phyloP scores from a whole-genome alignment of 768 basidiomycete species.

The Leccinum uliginosum region DNA sequence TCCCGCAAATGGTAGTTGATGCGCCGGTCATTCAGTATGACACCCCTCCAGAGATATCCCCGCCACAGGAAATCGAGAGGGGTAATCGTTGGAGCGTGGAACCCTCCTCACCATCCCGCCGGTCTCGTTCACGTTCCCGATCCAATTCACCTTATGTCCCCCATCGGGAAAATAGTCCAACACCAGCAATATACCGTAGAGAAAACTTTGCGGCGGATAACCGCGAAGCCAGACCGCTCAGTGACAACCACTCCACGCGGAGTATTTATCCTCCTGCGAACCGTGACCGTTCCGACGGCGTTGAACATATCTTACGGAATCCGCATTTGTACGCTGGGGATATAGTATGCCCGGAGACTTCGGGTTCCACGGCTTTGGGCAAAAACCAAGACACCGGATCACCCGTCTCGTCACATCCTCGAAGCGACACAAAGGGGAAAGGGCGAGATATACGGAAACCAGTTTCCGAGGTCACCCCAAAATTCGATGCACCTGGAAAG shows the following conservation, averaged over 20 bases:
- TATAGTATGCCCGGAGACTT: neutral
- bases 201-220: slow-evolving; percentile 6
- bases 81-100: slow-evolving; percentile 26
- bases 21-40: slow-evolving; percentile 50
- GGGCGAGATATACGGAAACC: neutral
- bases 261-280: neutral
- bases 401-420: neutral
- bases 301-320: slow-evolving; percentile 1
- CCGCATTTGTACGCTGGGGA: neutral
- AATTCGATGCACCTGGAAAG: neutral
- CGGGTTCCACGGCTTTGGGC: neutral
- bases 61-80: slow-evolving; percentile 27
- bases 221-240: neutral
- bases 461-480: neutral
- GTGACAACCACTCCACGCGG: slow-evolving; percentile 3
- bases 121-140: slow-evolving; percentile 24
- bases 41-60: slow-evolving; percentile 38
- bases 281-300: neutral
- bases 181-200: neutral
- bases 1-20: slow-evolving; percentile 6
- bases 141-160: slow-evolving; percentile 18
- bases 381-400: neutral
- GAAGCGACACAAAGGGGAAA: slow-evolving; percentile 10
- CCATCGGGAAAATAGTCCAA: slow-evolving; percentile 3
- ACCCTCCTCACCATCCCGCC: slow-evolving; percentile 17